Percentiles rank a stretch among this genome's conserved stretches.
These are phyloP conservation scores for Entomophthora muscae DNA, from an alignment of 371 early-diverging fungal species.

Conservation along the genomic window DNA sequence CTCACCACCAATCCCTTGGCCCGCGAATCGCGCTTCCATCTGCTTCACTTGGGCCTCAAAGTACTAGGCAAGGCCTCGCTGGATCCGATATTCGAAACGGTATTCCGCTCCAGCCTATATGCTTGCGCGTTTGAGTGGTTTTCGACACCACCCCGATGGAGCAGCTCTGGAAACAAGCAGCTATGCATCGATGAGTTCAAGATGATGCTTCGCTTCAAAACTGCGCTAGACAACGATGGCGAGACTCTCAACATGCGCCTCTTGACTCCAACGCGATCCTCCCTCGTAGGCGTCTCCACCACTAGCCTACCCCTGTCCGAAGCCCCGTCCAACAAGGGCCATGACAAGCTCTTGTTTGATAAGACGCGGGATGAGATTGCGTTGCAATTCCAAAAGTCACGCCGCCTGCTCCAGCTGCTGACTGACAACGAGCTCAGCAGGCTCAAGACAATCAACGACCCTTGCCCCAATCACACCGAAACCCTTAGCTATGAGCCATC, in stretches of 20 bases:
- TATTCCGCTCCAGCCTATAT: slow-evolving; percentile 40
- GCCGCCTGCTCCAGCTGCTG: slow-evolving; percentile 51
- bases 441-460: slow-evolving; percentile 63
- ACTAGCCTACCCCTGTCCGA: slow-evolving; percentile 2
- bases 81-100: slow-evolving; percentile 42
- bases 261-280: slow-evolving; percentile 20
- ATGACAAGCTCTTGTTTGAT: not conserved
- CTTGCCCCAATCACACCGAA: slow-evolving; percentile 30
- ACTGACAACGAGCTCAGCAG: slow-evolving; percentile 75
- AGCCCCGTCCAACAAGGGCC: not conserved
- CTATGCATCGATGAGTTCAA: slow-evolving; percentile 40
- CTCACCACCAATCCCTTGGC: slow-evolving; percentile 48
- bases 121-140: slow-evolving; percentile 58
- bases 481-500: slow-evolving; percentile 20
- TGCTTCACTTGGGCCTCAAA: slow-evolving; percentile 57
- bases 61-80: slow-evolving; percentile 46
- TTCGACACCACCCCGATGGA: slow-evolving; percentile 42
- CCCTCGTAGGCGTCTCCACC: not conserved
- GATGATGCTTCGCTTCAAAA: slow-evolving; percentile 44
- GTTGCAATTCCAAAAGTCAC: slow-evolving; percentile 19
- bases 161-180: slow-evolving; percentile 46
- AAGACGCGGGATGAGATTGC: slow-evolving; percentile 12
- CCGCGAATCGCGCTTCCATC: slow-evolving; percentile 56
- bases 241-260: slow-evolving; percentile 28
- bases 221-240: slow-evolving; percentile 40